Evolutionary conservation across 371 early-diverging fungal species (phyloP).

Genomic region (Nematocida sp.): DNA sequence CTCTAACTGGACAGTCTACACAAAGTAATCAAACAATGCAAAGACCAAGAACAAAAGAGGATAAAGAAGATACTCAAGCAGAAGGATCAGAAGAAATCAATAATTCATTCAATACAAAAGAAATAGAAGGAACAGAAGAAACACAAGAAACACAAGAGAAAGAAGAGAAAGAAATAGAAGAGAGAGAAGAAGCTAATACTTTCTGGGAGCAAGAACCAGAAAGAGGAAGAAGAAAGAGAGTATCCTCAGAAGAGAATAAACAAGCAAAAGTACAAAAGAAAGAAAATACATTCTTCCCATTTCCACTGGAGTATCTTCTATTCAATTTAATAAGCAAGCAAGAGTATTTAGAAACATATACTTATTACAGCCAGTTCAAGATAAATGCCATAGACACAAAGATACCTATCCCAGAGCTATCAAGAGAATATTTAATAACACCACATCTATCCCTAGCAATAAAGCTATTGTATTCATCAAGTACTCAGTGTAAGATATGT

Average conservation of each 20-base stretch:
- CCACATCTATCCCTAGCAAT: conserved; percentile 3
- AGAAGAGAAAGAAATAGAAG: not conserved
- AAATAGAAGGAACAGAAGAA: not conserved
- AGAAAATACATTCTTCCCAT: conserved; percentile 11
- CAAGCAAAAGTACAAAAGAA: not conserved
- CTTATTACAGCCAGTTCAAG: conserved; percentile 13
- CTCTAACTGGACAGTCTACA: not conserved
- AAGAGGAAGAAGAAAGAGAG: not conserved
- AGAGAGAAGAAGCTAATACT: too few relatives aligned
- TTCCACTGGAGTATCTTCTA: conserved; percentile 29
- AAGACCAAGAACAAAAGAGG: not conserved
- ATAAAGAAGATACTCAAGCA: not conserved
- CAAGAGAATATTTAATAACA: conserved; percentile 6
- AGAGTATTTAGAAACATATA: conserved; percentile 2
- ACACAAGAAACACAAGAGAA: not conserved
- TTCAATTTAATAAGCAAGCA: conserved; percentile 33
- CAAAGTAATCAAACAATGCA: not conserved
- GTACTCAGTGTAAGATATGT: conserved; percentile 46
- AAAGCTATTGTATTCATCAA: conserved; percentile 18
- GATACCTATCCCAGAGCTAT: not conserved
- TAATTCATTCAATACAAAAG: not conserved
- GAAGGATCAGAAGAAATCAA: not conserved
- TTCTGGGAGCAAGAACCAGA: too few relatives aligned
- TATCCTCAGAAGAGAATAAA: not conserved
- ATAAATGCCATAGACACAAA: not conserved